Percentiles rank a stretch among this genome's conserved stretches.
These are phyloP conservation scores for Fragilaria radians DNA, from an alignment of 108 stramenopile species.

Conservation along the genomic window DNA sequence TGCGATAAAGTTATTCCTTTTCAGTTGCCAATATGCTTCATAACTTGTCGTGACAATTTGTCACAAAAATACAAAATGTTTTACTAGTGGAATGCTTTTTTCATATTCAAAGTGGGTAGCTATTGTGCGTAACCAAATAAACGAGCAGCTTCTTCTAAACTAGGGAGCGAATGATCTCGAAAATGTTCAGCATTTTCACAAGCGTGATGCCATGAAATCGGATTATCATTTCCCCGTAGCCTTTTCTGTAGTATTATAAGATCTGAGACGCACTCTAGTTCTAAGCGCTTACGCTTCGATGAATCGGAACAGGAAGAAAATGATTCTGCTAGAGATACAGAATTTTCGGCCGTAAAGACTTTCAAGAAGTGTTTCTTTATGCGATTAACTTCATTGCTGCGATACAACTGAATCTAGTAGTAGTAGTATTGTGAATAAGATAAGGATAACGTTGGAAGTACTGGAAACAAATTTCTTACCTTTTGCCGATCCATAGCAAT, in stretches of 20 bases:
- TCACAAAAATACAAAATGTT: too few species aligned
- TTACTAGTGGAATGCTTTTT: too few species aligned
- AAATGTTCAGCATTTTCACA: slow-evolving; percentile 30
- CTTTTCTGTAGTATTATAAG: too few species aligned
- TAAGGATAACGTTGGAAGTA: not conserved
- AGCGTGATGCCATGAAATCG: slow-evolving; percentile 35
- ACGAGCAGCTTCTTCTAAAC: slow-evolving; percentile 68
- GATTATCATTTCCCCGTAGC: slow-evolving; percentile 21
- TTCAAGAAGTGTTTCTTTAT: slow-evolving; percentile 43
- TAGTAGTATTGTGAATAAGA: too few species aligned
- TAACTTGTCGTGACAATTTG: too few species aligned
- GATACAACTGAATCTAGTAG: slow-evolving; percentile 30
- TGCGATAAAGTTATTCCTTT: too few species aligned
- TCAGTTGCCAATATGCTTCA: too few species aligned
- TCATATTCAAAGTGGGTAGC: too few species aligned
- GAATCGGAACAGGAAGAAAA: too few species aligned
- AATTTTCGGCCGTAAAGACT: slow-evolving; percentile 30
- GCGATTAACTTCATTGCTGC: slow-evolving; percentile 38
- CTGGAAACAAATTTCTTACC: slow-evolving; percentile 7
- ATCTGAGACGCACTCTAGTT: too few species aligned
- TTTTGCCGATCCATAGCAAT: slow-evolving; percentile 23
- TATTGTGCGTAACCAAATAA: slow-evolving; percentile 61
- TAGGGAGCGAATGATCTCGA: slow-evolving; percentile 49
- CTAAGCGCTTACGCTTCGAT: too few species aligned
- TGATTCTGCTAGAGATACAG: too few species aligned